These are phyloP conservation scores for Limnanthes douglasii DNA, from an alignment of 345 rosid species.

Conservation along the genomic window DNA sequence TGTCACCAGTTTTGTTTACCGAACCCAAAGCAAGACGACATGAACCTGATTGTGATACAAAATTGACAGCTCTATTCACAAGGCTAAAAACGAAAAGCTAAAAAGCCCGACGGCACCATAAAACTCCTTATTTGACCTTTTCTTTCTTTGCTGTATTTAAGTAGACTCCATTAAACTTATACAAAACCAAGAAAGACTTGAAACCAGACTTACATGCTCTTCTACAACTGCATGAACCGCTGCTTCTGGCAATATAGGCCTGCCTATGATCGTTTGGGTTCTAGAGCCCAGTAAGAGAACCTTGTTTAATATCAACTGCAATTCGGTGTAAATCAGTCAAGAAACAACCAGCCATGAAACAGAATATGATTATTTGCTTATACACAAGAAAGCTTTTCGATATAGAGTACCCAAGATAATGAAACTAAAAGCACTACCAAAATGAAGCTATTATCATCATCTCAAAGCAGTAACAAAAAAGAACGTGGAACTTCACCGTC, in stretches of 20 bases:
- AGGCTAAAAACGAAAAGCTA: not conserved
- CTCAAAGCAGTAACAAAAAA: too few relatives aligned
- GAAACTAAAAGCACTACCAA: not conserved
- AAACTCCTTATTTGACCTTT: not conserved
- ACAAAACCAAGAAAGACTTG: not conserved
- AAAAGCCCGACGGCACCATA: not conserved
- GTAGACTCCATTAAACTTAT: not conserved
- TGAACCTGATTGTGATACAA: not conserved
- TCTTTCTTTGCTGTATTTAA: not conserved
- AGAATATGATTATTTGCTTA: too few relatives aligned
- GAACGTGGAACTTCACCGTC: too few relatives aligned
- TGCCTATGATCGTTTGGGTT: slow-evolving; percentile 61
- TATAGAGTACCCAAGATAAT: not conserved
- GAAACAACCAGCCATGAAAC: too few relatives aligned
- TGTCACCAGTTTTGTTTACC: too few relatives aligned
- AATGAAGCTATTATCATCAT: not conserved
- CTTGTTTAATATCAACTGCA: slow-evolving; percentile 77
- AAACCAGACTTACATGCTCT: slow-evolving; percentile 67
- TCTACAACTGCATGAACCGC: slow-evolving; percentile 91
- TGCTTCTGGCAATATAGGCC: slow-evolving; percentile 78
- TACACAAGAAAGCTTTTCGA: not conserved
- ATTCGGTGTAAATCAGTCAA: too few relatives aligned
- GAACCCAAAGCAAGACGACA: too few relatives aligned
- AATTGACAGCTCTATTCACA: not conserved
- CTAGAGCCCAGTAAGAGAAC: slow-evolving; percentile 74